These are phyloP conservation scores for Chamaenerion angustifolium DNA, from an alignment of 345 rosid genomes.

Conservation along the genomic window DNA sequence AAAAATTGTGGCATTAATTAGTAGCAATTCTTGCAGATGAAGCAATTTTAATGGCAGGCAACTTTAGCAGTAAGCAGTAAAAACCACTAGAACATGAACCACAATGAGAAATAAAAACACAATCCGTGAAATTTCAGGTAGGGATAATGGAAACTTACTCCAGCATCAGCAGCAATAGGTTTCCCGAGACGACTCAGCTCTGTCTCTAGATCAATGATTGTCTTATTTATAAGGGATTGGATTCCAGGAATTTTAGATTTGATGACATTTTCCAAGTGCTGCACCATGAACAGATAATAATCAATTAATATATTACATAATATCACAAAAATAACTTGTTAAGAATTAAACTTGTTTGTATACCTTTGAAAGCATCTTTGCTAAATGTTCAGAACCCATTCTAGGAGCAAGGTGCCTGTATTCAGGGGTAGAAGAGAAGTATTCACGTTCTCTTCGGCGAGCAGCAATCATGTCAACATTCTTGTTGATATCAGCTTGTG, in stretches of 20 bases:
- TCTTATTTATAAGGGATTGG: constrained; percentile 91
- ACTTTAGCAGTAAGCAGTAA: neutral
- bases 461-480: constrained; percentile 99
- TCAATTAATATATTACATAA: neutral
- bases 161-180: constrained; percentile 97
- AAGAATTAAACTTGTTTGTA: constrained; percentile 1
- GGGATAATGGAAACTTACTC: constrained; percentile 36
- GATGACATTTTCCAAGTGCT: constrained; percentile 98
- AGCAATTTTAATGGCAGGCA: too few species aligned
- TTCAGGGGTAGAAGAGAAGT: constrained; percentile 72
- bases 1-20: constrained; percentile 14
- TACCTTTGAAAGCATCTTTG: constrained; percentile 92
- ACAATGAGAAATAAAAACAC: neutral
- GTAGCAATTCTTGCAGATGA: constrained; percentile 8
- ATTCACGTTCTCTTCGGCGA: constrained; percentile 86
- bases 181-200: constrained; percentile 93
- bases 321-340: neutral
- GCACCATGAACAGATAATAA: constrained; percentile 12
- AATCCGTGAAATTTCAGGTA: neutral
- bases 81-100: neutral
- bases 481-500: constrained; percentile 97
- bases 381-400: constrained; percentile 99
- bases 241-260: constrained; percentile 91
- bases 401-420: constrained; percentile 91
- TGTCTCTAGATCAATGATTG: constrained; percentile 66